Base-by-base conservation (phyloP, 2,329 filamentous ascomycete genomes). In the Aspergillus sclerotialis region DNA sequence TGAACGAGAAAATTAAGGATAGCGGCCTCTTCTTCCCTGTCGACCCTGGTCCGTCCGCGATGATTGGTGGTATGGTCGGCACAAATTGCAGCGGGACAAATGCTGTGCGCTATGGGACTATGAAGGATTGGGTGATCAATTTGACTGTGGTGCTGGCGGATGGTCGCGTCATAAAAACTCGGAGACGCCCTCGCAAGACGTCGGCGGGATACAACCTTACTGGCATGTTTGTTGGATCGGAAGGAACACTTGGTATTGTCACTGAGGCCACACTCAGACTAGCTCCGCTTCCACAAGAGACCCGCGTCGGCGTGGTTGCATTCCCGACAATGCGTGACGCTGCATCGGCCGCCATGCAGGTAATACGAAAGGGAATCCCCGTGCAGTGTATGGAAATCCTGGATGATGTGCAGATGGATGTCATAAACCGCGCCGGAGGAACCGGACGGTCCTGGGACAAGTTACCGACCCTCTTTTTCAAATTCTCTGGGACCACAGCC, bases 11-110 rank as follows among this genome's bases (percentile, higher is more conserved):
- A 31, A 78, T 84, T 51, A 76, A 82, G 60, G 71, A 76, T 25
- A 80, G 76, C 4, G 85, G 85, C 0, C 74, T 95, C 1, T 94
- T 94, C 65, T 93, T 94, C 55, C 89, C 89, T 1, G 80, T 94
- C 9, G 89, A 95, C 52, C 89, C 89, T 9, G 84, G 84, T 56
- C 81, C 81, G 24, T 72, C 68, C 1, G 74, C 73, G 0, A 64
- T 67, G 42, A 64, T 78, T 13, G 75, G 74, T 2, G 74, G 75
- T 4, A 78, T 78, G 74, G 63, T 85, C 4, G 76, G 77, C 0
- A 84, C 80, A 1, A 81, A 80, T 34, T 85, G 81, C 60, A 78
- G 68, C 34, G 73, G 73, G 0, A 77, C 74, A 1, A 76, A 77
- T 44, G 73, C 74, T 1, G 67, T 74, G 37, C 65, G 80, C 33